These are phyloP conservation scores for Lasiosphaeria hispida DNA, from an alignment of 495 filamentous ascomycete genomes.

Conservation along the genomic window DNA sequence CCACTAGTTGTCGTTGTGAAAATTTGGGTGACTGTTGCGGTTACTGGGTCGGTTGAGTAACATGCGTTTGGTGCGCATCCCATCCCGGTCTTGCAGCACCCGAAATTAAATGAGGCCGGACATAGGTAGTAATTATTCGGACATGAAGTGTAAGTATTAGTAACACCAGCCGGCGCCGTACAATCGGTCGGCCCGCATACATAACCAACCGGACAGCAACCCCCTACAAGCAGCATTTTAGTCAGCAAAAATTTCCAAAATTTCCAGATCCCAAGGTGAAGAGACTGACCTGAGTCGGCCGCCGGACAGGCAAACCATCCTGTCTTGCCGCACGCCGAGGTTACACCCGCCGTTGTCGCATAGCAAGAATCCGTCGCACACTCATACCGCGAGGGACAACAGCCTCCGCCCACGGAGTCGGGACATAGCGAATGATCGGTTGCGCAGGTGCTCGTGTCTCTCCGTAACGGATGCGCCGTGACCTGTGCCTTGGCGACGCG, in stretches of 20 bases:
- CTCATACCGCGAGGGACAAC: conserved; percentile 41
- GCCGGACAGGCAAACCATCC: conserved; percentile 36
- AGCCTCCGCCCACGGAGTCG: conserved; percentile 36
- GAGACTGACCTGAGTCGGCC: conserved; percentile 23
- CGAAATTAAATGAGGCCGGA: conserved; percentile 35
- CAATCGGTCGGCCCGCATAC: conserved; percentile 34
- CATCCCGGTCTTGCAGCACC: conserved; percentile 42
- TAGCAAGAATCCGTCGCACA: conserved; percentile 45
- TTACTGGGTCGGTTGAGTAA: conserved; percentile 35
- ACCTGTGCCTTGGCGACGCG: conserved; percentile 38
- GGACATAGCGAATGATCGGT: conserved; percentile 36
- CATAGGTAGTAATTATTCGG: conserved; percentile 36
- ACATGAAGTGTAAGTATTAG: conserved; percentile 28
- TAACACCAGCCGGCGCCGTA: conserved; percentile 27
- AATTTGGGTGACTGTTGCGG: conserved; percentile 29
- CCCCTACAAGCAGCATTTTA: conserved; percentile 14
- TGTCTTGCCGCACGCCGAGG: conserved; percentile 33
- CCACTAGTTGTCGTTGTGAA: conserved; percentile 36
- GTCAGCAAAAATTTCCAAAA: neutral
- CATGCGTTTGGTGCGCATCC: conserved; percentile 38
- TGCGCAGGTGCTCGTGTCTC: conserved; percentile 27
- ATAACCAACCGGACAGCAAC: conserved; percentile 37
- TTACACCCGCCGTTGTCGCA: conserved; percentile 39
- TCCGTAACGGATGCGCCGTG: conserved; percentile 22
- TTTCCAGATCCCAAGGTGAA: no score